These are phyloP conservation scores for Eutrema salsugineum DNA, from an alignment of 441 rosid species.

Conservation along the genomic window DNA sequence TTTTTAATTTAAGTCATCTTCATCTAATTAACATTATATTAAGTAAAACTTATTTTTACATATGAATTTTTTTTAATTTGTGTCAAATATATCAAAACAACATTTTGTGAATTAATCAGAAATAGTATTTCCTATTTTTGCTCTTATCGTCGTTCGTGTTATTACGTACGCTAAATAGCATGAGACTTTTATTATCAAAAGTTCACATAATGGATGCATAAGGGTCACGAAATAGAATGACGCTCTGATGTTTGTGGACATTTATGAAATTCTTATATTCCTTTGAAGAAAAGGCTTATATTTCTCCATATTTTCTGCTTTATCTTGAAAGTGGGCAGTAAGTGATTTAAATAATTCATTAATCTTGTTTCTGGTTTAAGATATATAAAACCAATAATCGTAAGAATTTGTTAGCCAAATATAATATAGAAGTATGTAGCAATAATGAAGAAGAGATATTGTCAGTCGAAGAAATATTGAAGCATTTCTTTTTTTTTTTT, in stretches of 20 bases:
- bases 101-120: no score
- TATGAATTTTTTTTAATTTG: no score
- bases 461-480: neutral
- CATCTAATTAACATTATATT: no score
- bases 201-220: neutral
- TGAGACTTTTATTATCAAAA: neutral
- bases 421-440: neutral
- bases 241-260: constrained; percentile 4
- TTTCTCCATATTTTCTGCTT: neutral
- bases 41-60: no score
- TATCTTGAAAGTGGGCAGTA: neutral
- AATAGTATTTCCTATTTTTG: no score
- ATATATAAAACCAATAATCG: neutral
- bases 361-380: no score
- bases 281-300: neutral
- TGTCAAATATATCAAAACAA: no score
- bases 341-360: neutral
- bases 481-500: no score
- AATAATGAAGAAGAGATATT: no score
- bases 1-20: no score
- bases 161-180: no score
- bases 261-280: neutral
- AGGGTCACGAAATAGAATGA: neutral
- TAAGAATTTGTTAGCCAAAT: neutral
- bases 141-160: no score